Evolutionary conservation across 306 rosid genomes (phyloP), one percentile per base, ranked within the genome.

Genomic region (Crotalaria pallida): DNA sequence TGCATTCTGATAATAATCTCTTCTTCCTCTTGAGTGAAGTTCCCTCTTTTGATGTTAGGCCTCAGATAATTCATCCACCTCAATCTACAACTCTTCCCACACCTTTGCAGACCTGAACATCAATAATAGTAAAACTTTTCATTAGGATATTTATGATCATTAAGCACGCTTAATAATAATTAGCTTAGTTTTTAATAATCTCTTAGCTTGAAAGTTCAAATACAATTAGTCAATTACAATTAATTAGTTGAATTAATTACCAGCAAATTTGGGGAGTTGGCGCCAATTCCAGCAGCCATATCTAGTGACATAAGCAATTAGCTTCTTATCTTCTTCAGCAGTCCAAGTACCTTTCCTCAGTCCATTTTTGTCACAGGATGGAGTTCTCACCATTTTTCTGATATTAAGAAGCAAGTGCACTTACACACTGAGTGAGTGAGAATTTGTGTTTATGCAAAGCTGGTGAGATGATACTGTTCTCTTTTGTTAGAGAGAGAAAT

Each of bases 211-310:
- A 43, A 13, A 43, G 13, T 40, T 9, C 0, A 10, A 38, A 9
- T 38, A 38, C 44, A 38, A 10, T 3, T 1, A 38, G 5, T 27
- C 5, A 27, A n/a, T n/a, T 51, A 1, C 7, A 22, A 22, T n/a
- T n/a, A n/a, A n/a, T n/a, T n/a, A n/a, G n/a, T n/a, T 10, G 10
- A 19, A 6, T 57, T 2, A 61, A 44, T 44, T 27, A 90, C 97
- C 98, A 59, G 98, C 96, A 83, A 86, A 92, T 66, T 61, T 86
- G 59, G 98, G 98, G 3, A 89, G 87, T 65, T 89, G 96, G 10
- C 98, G 98, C 98, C 98, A 92, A 77, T 92, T 92, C 96, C 96
- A 89, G 55, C 75, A 67, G 31, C 98, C 98, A 65, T 92, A 89
- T 26, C 87, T 80, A 16, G 89, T 84, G 2, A 92, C 88, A 83